Conservation (phyloP, 31 red algal species). For the Asparagopsis taxiformis region DNA sequence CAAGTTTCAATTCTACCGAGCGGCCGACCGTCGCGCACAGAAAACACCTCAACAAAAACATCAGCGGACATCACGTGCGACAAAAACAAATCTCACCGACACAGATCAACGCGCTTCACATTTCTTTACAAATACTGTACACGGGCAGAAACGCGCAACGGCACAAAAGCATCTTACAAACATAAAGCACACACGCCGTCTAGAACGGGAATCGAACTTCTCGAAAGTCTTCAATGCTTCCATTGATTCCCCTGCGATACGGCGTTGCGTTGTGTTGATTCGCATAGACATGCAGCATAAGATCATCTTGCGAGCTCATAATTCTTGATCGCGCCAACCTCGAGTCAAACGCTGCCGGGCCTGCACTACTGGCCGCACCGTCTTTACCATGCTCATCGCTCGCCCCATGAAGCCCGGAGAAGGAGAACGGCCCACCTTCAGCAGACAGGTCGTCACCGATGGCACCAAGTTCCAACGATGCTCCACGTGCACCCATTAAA, state of each 20-base stretch:
- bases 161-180: too few relatives aligned
- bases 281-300: constrained; percentile 35
- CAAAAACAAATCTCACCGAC: too few relatives aligned
- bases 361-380: too few relatives aligned
- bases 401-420: background rate
- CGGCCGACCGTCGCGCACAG: too few relatives aligned
- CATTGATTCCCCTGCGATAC: constrained; percentile 50
- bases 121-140: too few relatives aligned
- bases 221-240: constrained; percentile 63
- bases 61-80: too few relatives aligned
- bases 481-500: constrained; percentile 7
- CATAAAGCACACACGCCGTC: too few relatives aligned
- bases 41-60: too few relatives aligned
- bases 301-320: constrained; percentile 44
- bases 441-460: constrained; percentile 38
- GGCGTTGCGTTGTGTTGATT: constrained; percentile 4
- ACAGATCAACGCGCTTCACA: too few relatives aligned
- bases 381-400: background rate
- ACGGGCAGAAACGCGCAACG: too few relatives aligned
- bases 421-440: constrained; percentile 21
- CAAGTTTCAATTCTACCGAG: too few relatives aligned
- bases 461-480: constrained; percentile 38
- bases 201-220: constrained; percentile 28
- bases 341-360: constrained; percentile 15
- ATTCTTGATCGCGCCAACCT: constrained; percentile 33